Conservation (phyloP, 2,329 filamentous ascomycete genomes). For the Talaromyces sp. region DNA sequence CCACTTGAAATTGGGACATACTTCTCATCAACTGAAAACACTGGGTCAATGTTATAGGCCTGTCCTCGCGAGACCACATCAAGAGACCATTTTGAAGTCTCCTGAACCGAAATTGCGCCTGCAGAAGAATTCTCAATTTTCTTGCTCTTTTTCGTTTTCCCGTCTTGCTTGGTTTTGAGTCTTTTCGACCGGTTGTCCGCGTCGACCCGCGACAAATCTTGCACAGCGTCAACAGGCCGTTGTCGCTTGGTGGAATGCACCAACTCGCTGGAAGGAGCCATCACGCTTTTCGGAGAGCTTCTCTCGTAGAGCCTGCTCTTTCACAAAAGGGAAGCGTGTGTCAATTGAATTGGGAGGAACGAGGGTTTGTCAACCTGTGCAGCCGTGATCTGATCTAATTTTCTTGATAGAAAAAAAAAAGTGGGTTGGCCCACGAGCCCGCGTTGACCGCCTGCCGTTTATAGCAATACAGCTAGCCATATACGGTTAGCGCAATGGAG, state of each 20-base stretch:
- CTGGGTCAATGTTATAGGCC: slow-evolving; percentile 52
- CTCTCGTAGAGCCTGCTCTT: background rate
- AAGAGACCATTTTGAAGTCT: slow-evolving; percentile 37
- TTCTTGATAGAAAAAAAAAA: slow-evolving; percentile 10
- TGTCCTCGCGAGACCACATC: slow-evolving; percentile 51
- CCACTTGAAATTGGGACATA: slow-evolving; percentile 23
- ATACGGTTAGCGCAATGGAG: background rate
- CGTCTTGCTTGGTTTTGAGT: slow-evolving; percentile 4
- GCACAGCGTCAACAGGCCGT: slow-evolving; percentile 6
- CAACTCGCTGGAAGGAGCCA: slow-evolving; percentile 3
- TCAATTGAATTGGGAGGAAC: background rate
- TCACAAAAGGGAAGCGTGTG: background rate
- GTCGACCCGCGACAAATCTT: background rate
- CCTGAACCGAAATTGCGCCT: background rate
- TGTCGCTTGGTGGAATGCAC: slow-evolving; percentile 5
- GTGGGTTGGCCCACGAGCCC: slow-evolving; percentile 2
- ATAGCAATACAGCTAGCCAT: background rate
- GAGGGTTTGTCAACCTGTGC: background rate
- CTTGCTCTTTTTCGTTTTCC: background rate
- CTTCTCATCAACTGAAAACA: slow-evolving; percentile 55
- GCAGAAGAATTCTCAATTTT: background rate
- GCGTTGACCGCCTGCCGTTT: background rate
- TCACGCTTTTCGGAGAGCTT: background rate
- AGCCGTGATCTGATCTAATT: background rate
- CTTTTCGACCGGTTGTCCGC: slow-evolving; percentile 4